Evolutionary conservation across 2,329 filamentous ascomycete genomes (phyloP), one percentile per base, ranked within the genome.

Genomic region (Monilinia laxa): DNA sequence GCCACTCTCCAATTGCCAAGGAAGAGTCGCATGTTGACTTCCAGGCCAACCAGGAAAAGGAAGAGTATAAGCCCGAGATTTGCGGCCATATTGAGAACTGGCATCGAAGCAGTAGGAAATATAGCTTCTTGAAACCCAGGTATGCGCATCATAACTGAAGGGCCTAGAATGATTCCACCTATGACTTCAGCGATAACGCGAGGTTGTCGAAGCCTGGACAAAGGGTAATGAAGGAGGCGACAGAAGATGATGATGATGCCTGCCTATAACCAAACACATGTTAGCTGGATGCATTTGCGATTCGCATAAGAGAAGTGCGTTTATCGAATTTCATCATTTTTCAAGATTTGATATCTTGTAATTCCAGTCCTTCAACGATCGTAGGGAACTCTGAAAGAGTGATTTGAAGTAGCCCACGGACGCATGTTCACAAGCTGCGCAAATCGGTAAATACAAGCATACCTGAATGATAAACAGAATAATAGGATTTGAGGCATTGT

Each of bases 61-160:
- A 95, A 96, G 10, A 97, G 82, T 18, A 96, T 85, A 63, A 97
- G 81, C 7, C 93, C 93, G 4, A 97, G 79, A 72, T 95, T 96
- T 55, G 93, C 92, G 55, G 92, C 90, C 64, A 93, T 84, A 72
- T 81, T 88, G 60, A 97, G 81, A 63, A 89, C 87, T 2, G 91
- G 88, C 77, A 96, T 90, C 2, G 91, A 93, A 0, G 80, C 85
- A 0, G 81, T 75, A 0, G 93, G 92, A 74, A 97, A 97, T 71
- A 97, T 94, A 70, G 89, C 82, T 3, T 81, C 78, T 62, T 86
- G 82, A 79, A 96, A 97, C 51, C 88, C 87, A 1, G 92, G 92
- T 28, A 96, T 92, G 63, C 90, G 87, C 74, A 92, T 92, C 87
- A 96, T 90, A 28, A 96, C 90, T 0, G 93, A 95, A 1, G 93